Conservation (phyloP, 495 filamentous ascomycete species). For the Penicillium parvum region DNA sequence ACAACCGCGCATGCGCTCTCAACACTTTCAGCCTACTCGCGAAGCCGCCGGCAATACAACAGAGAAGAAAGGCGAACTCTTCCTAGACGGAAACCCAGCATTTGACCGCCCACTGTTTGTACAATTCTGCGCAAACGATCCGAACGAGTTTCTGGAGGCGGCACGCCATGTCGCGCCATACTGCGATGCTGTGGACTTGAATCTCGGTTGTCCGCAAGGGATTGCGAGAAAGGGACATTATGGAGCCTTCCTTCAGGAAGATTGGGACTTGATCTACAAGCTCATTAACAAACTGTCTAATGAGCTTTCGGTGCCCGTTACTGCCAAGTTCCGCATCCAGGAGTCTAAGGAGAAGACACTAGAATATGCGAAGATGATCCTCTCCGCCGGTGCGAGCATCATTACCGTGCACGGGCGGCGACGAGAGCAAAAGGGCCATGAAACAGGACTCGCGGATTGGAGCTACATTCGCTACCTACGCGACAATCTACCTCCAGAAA, state of each 20-base stretch:
- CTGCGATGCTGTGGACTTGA: slow-evolving; percentile 94
- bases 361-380: slow-evolving; percentile 82
- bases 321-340: slow-evolving; percentile 89
- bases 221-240: slow-evolving; percentile 90
- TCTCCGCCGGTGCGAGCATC: slow-evolving; percentile 86
- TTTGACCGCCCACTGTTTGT: slow-evolving; percentile 88
- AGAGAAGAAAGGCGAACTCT: slow-evolving; percentile 34
- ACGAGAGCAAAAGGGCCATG: slow-evolving; percentile 92
- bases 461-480: slow-evolving; percentile 72
- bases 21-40: slow-evolving; percentile 70
- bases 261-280: slow-evolving; percentile 73
- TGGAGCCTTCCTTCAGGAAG: slow-evolving; percentile 91
- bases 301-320: slow-evolving; percentile 73
- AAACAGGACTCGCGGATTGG: slow-evolving; percentile 95
- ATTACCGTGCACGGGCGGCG: slow-evolving; percentile 86
- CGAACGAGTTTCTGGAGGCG: slow-evolving; percentile 69
- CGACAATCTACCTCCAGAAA: slow-evolving; percentile 76
- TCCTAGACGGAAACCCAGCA: slow-evolving; percentile 79
- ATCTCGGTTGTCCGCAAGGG: slow-evolving; percentile 96
- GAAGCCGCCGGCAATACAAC: slow-evolving; percentile 25
- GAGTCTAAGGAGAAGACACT: slow-evolving; percentile 83
- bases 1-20: slow-evolving; percentile 65
- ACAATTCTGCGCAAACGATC: slow-evolving; percentile 93
- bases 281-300: slow-evolving; percentile 75
- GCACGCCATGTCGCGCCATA: slow-evolving; percentile 71